Evolutionary conservation across 208 protist species (phyloP).

Genomic region (Acanthamoeba polyphaga): DNA sequence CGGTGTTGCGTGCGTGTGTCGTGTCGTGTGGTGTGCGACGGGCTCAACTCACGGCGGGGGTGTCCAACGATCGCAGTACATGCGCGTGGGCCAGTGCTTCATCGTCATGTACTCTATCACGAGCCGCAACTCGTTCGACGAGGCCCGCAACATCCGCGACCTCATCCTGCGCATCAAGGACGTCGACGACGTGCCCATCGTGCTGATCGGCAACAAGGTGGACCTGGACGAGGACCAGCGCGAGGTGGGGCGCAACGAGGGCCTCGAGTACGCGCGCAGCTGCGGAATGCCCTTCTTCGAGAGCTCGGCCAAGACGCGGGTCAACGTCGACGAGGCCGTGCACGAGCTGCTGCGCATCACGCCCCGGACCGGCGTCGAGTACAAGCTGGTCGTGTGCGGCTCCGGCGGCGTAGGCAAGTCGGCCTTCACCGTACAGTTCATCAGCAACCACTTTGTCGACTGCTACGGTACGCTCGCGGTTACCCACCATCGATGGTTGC

Average conservation of each 20-base stretch:
- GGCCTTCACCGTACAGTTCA: slow-evolving; percentile 25
- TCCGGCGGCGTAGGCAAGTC: slow-evolving; percentile 40
- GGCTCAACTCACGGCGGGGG: background rate
- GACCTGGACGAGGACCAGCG: slow-evolving; percentile 32
- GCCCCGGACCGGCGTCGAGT: background rate
- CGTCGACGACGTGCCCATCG: slow-evolving; percentile 36
- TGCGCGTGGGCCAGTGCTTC: slow-evolving; percentile 21
- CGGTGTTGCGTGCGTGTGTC: background rate
- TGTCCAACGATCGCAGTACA: background rate
- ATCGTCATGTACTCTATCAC: slow-evolving; percentile 46
- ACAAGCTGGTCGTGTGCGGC: slow-evolving; percentile 45
- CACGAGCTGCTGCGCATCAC: slow-evolving; percentile 51
- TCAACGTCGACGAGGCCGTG: slow-evolving; percentile 34
- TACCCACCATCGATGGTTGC: background rate
- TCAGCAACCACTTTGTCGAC: background rate
- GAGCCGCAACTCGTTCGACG: slow-evolving; percentile 78
- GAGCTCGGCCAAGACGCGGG: slow-evolving; percentile 4
- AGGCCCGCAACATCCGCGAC: slow-evolving; percentile 65
- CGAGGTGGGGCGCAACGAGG: background rate
- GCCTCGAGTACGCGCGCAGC: background rate
- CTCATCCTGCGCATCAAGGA: slow-evolving; percentile 82
- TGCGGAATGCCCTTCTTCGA: slow-evolving; percentile 54
- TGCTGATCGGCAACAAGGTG: slow-evolving; percentile 52
- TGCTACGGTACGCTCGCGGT: background rate
- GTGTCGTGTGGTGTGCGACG: background rate